Conservation (phyloP, 1,139 yeast species). For the Pichia inconspicua region DNA sequence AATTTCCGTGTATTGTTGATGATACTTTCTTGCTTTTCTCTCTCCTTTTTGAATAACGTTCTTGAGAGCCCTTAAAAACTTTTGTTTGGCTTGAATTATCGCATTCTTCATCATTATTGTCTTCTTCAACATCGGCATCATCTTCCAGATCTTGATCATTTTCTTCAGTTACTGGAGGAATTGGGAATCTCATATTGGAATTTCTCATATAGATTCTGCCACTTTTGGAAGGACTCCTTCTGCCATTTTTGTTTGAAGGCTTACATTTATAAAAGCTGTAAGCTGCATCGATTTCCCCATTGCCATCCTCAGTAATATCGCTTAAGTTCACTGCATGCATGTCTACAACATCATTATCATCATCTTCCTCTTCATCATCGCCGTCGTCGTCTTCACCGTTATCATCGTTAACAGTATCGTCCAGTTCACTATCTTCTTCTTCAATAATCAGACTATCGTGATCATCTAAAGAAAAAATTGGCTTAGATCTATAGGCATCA, state of each 20-base stretch:
- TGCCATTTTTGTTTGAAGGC: background rate
- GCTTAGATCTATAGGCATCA: constrained; percentile 17
- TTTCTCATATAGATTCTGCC: constrained; percentile 7
- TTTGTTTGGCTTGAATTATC: constrained; percentile 2
- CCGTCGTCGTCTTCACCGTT: constrained; percentile 7
- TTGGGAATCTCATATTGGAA: constrained; percentile 9
- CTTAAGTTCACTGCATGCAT: background rate
- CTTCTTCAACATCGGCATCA: constrained; percentile 12
- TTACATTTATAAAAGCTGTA: constrained; percentile 1
- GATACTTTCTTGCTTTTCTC: background rate
- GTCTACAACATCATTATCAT: background rate
- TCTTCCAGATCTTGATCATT: constrained; percentile 10
- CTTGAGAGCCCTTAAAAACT: background rate
- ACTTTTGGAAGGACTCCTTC: background rate
- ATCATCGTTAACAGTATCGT: constrained; percentile 5
- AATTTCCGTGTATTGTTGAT: background rate
- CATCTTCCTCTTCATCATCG: constrained; percentile 3
- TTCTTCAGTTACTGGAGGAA: constrained; percentile 10
- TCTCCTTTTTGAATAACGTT: no score
- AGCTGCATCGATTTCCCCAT: background rate
- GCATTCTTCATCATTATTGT: constrained; percentile 6
- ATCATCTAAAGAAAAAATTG: constrained; percentile 24
- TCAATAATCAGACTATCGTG: constrained; percentile 27
- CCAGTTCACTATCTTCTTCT: constrained; percentile 27
- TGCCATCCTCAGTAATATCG: background rate